Conservation (phyloP, 768 basidiomycete genomes). For the Termitomyces sp. region DNA sequence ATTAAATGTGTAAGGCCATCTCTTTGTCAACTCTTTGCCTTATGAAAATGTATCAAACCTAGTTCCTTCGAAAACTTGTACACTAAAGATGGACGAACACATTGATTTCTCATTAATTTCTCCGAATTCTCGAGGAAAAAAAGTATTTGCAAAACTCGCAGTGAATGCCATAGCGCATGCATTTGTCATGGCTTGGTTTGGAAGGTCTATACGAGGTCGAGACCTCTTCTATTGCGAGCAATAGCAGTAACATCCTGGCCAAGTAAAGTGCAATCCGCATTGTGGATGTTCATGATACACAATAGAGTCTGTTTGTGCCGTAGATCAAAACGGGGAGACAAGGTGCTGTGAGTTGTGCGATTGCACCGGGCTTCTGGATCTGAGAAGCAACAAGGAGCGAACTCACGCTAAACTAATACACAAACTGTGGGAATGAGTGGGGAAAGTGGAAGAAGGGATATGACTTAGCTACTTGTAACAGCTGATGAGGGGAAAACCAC, state of each 20-base stretch:
- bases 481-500: no score
- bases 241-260: background rate
- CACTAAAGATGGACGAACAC: no score
- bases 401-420: background rate
- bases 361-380: slow-evolving; percentile 3
- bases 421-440: background rate
- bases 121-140: no score
- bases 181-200: no score
- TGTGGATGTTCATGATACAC: background rate
- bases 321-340: background rate
- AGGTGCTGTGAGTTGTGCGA: background rate
- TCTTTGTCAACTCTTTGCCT: no score
- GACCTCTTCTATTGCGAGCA: background rate
- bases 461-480: background rate
- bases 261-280: background rate
- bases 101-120: no score
- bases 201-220: background rate
- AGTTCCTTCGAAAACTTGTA: no score
- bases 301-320: background rate
- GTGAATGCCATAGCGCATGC: no score
- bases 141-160: no score
- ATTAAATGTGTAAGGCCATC: no score
- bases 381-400: background rate
- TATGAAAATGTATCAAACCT: no score
- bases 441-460: background rate